Evolutionary conservation across 164 flowering plant genomes (phyloP), one percentile per base, ranked within the genome.

Genomic region (Magnolia changhungtana): DNA sequence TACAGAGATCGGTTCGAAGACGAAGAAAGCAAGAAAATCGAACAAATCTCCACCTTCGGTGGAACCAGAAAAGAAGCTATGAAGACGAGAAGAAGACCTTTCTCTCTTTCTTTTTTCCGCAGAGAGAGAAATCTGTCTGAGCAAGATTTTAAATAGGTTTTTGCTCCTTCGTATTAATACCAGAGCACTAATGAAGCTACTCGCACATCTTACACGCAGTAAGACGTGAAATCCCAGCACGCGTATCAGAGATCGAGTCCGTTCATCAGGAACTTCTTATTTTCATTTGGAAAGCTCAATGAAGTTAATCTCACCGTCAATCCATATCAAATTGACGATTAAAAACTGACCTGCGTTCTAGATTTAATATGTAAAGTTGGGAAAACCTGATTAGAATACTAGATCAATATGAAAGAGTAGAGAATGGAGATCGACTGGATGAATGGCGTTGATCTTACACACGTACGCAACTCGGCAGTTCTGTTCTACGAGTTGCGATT

Each of bases 41-140:
- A 80, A 72, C 63, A 63, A 45, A 16, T 74, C 82, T 66, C 74
- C 77, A 74, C 64, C 73, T 58, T 59, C 77, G 81, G n/a, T 16
- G 71, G 71, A 6, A 65, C 21, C 29, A 0, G 37, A 68, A 23
- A 68, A 31, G 50, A 18, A 31, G 71, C 50, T 24, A 45, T 31
- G 50, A 16, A 65, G 68, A 24, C 13, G 71, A 29, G 45, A 37
- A 29, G 45, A 37, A 16, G 71, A 29, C 18, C 71, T 11, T n/a
- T 64, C 67, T 16, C 50, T 19, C 50, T 31, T 31, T 68, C 31
- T 14, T 31, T 68, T 68, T 29, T 68, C 50, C 14, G n/a, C 71
- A 27, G 18, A 31, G 50, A 68, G 37, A 18, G 50, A 27, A 18
- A 31, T 31, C 50, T 19, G 49, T 68, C 29, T 23, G 68, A 4